Base-by-base conservation (phyloP, 2,329 filamentous ascomycete genomes). In the Calonectria montana region DNA sequence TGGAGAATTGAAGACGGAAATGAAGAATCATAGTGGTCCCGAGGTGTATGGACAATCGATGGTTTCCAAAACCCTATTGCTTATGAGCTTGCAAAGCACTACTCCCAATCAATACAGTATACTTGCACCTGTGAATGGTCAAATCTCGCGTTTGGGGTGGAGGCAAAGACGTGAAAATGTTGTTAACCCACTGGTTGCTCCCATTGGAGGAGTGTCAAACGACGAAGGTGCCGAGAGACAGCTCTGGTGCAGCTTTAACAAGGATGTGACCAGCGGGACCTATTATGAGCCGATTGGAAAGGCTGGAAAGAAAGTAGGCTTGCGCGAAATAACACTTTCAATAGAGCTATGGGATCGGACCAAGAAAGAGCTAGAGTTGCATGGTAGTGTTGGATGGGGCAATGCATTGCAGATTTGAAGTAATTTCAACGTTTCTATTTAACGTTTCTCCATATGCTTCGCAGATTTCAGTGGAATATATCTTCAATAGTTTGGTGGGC, bases 241-340 rank as follows among this genome's bases (percentile, higher is more conserved):
- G 27, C 45, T 71, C 15, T 71, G 65, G 69, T 67, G 64, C 29
- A 65, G 55, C 25, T 66, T 70, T 15, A 70, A 63, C 53, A 55
- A 67, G 9, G 35, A 67, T 10, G 43, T 53, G 1, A 50, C n/a
- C 10, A 70, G 55, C n/a, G 68, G 68, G 7, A 25, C 16, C 7
- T 70, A 70, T 53, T 70, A 70, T 27, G 63, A 70, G 29, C 63
- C 68, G 5, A 29, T 70, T 31, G 68, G 68, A 10, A 70, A 67
- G 15, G 4, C 25, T 15, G 68, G 63, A 23, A 67, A 61, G 31
- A 53, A 41, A 39, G 62, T 8, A 67, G 37, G 16, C 55, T 61
- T 21, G 43, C 68, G 31, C 29, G 29, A n/a, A 63, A 70, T 35
- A 63, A 70, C 13, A 12, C 53, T 70, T 4, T 27, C 68, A 4